phyloP scores from a whole-genome alignment of 345 rosid species.

The Mallotus nudiflorus region DNA sequence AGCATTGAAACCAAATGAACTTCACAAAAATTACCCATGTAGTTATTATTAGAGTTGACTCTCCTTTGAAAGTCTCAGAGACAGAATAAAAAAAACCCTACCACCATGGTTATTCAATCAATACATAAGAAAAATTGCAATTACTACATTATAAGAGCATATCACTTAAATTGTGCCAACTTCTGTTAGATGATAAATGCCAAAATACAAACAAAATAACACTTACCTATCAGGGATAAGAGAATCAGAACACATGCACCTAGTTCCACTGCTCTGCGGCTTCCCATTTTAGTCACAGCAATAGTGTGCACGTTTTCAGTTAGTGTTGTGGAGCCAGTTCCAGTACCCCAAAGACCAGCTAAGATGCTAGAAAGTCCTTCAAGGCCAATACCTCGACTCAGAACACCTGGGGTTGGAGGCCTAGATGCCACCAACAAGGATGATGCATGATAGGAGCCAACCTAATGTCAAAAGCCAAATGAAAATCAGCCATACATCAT shows the following conservation, averaged over 20 bases:
- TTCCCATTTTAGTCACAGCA: slow-evolving; percentile 98
- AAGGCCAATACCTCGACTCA: slow-evolving; percentile 93
- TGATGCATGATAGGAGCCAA: slow-evolving; percentile 95
- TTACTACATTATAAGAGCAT: neutral
- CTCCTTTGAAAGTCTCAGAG: neutral
- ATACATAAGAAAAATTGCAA: neutral
- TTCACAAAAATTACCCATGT: neutral
- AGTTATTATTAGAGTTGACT: neutral
- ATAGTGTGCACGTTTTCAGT: slow-evolving; percentile 98
- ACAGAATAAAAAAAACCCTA: neutral
- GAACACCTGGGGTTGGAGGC: slow-evolving; percentile 92
- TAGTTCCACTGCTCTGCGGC: slow-evolving; percentile 87
- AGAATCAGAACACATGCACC: slow-evolving; percentile 78
- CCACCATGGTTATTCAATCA: neutral
- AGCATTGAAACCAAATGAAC: neutral
- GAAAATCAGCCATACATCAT: slow-evolving; percentile 8
- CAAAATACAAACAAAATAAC: slow-evolving; percentile 6
- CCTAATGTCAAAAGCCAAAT: slow-evolving; percentile 47
- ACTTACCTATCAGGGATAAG: slow-evolving; percentile 82
- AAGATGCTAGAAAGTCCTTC: slow-evolving; percentile 86
- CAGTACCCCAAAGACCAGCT: slow-evolving; percentile 99
- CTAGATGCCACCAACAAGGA: slow-evolving; percentile 83
- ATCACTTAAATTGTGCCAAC: too few species aligned
- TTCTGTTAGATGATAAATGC: neutral
- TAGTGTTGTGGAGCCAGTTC: slow-evolving; percentile 90